Percentiles rank a stretch among this genome's conserved stretches.
phyloP scores from a whole-genome alignment of 805 yeast species.

The Metschnikowia vanudenii region DNA sequence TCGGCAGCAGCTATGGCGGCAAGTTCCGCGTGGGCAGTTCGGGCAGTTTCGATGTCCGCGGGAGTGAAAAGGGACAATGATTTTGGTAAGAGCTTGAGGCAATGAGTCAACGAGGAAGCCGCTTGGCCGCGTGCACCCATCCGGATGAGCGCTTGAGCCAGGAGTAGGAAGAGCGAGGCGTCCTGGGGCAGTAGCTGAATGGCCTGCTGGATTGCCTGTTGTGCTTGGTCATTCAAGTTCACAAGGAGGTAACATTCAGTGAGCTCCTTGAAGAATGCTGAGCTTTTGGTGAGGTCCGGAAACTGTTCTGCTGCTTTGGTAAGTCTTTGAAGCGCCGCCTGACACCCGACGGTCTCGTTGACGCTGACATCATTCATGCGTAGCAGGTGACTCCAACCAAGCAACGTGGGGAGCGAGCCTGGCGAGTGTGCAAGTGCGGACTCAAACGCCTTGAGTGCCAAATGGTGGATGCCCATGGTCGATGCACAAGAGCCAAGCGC shows the following conservation, averaged over 20 bases:
- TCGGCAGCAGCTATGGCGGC: slow-evolving; percentile 55
- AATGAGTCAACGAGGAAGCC: slow-evolving; percentile 44
- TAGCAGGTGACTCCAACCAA: slow-evolving; percentile 43
- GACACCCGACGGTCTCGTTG: slow-evolving; percentile 41
- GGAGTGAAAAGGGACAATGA: slow-evolving; percentile 25
- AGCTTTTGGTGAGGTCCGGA: slow-evolving; percentile 39
- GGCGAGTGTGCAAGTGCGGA: slow-evolving; percentile 44
- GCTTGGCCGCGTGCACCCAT: slow-evolving; percentile 47
- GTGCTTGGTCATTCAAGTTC: slow-evolving; percentile 52
- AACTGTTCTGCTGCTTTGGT: slow-evolving; percentile 37
- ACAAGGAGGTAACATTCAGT: slow-evolving; percentile 50
- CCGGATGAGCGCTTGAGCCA: slow-evolving; percentile 49
- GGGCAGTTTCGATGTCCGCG: slow-evolving; percentile 45
- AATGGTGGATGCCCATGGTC: slow-evolving; percentile 35
- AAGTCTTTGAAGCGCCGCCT: slow-evolving; percentile 40
- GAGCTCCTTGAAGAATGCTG: slow-evolving; percentile 47
- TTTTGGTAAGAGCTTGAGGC: slow-evolving; percentile 43
- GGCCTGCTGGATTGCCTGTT: slow-evolving; percentile 45
- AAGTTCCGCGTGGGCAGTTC: slow-evolving; percentile 54
- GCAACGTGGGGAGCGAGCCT: slow-evolving; percentile 37
- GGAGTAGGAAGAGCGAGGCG: slow-evolving; percentile 46
- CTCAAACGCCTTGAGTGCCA: slow-evolving; percentile 46
- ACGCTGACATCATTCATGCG: slow-evolving; percentile 37
- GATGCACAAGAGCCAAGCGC: slow-evolving; percentile 48
- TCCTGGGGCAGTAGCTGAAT: slow-evolving; percentile 39